Evolutionary conservation across 495 filamentous ascomycete species (phyloP).

Genomic region (Pseudoneurospora amorphoporcata): DNA sequence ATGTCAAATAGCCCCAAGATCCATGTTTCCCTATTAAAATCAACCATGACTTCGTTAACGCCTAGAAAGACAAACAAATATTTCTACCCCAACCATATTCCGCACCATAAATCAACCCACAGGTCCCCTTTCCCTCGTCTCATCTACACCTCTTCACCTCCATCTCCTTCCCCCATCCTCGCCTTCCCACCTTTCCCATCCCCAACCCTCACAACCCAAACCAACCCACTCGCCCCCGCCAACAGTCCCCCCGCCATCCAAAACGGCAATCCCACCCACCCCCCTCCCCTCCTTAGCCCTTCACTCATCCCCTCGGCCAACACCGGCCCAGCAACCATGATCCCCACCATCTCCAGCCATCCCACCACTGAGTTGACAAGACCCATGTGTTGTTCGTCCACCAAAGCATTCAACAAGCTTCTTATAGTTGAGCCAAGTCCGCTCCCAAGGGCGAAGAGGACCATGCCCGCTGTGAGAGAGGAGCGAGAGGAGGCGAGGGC

Average conservation of each 20-base stretch:
- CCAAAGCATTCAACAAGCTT: slow-evolving; percentile 19
- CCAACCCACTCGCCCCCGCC: slow-evolving; percentile 2
- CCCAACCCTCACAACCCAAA: slow-evolving; percentile 14
- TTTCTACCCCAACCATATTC: too few species aligned
- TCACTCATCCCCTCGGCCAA: slow-evolving; percentile 19
- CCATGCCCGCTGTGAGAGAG: slow-evolving; percentile 7
- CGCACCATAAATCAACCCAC: too few species aligned
- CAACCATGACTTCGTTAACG: too few species aligned
- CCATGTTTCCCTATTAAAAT: too few species aligned
- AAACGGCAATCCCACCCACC: slow-evolving; percentile 22
- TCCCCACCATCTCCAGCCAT: slow-evolving; percentile 18
- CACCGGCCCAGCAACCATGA: slow-evolving; percentile 17
- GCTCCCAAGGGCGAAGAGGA: slow-evolving; percentile 14
- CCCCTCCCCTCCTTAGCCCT: slow-evolving; percentile 15
- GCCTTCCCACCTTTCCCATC: neutral
- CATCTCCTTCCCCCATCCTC: neutral
- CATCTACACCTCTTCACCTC: neutral
- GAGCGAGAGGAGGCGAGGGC: neutral
- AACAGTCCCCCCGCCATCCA: slow-evolving; percentile 13
- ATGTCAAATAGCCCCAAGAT: too few species aligned
- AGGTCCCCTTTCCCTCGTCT: neutral
- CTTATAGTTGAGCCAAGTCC: slow-evolving; percentile 12
- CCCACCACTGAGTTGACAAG: slow-evolving; percentile 21
- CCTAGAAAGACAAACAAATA: too few species aligned
- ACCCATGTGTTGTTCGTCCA: slow-evolving; percentile 27